These are phyloP conservation scores for Scytalidium lignicola DNA, from an alignment of 2,329 filamentous ascomycete species.

Conservation along the genomic window DNA sequence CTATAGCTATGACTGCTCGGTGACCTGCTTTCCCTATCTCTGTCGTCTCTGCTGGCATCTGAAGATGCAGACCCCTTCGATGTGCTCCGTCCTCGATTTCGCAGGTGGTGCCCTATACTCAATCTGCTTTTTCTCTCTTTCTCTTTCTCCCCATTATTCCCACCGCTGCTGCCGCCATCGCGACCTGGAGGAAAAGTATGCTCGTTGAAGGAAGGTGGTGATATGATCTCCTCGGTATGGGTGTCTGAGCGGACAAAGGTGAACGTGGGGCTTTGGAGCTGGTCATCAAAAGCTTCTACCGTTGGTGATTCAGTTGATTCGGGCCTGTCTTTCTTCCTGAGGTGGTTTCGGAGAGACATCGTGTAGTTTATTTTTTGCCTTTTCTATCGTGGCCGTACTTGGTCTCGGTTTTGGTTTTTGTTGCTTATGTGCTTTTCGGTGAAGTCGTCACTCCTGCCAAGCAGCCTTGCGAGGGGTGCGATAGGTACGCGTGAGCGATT, in stretches of 20 bases:
- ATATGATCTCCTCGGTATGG: slow-evolving; percentile 69
- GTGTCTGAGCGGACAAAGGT: slow-evolving; percentile 84
- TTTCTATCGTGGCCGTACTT: not conserved
- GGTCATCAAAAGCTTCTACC: slow-evolving; percentile 22
- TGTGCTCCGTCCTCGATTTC: slow-evolving; percentile 34
- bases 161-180: not conserved
- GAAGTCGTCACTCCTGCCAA: not conserved
- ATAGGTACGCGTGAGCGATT: not conserved
- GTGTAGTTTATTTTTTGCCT: slow-evolving; percentile 15
- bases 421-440: not conserved
- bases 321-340: slow-evolving; percentile 58
- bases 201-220: slow-evolving; percentile 55
- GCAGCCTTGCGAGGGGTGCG: not conserved
- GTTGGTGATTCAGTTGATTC: slow-evolving; percentile 28
- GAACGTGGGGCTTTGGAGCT: slow-evolving; percentile 55
- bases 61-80: slow-evolving; percentile 40
- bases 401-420: not conserved
- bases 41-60: slow-evolving; percentile 15
- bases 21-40: slow-evolving; percentile 28
- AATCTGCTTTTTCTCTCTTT: slow-evolving; percentile 9
- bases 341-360: slow-evolving; percentile 55
- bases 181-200: not conserved
- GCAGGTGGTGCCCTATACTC: slow-evolving; percentile 26
- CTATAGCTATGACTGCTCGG: slow-evolving; percentile 16
- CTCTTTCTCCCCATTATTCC: slow-evolving; percentile 3